These are phyloP conservation scores for Mortierella claussenii DNA, from an alignment of 192 early-diverging fungal species.

Conservation along the genomic window DNA sequence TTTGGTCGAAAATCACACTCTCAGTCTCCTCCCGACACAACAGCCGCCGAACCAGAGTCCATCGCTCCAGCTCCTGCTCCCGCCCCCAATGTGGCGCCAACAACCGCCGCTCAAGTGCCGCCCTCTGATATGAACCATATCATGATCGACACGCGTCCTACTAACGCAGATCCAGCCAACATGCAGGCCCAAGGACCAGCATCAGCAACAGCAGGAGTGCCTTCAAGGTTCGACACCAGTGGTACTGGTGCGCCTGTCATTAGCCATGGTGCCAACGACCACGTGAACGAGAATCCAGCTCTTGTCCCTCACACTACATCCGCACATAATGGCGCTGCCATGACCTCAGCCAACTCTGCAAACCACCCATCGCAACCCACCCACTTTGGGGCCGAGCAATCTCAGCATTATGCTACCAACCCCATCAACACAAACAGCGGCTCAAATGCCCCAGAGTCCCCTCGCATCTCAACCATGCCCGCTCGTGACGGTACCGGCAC, in stretches of 20 bases:
- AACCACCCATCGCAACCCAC: background rate
- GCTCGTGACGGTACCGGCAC: slow-evolving; percentile 10
- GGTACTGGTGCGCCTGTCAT: slow-evolving; percentile 1
- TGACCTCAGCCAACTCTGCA: background rate
- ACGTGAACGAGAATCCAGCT: background rate
- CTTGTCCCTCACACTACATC: background rate
- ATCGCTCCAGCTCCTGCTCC: background rate
- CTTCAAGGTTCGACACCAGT: background rate
- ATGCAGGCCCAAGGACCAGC: too few relatives aligned
- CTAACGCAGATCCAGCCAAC: too few relatives aligned
- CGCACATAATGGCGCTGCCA: background rate
- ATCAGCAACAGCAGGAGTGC: background rate
- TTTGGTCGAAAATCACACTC: slow-evolving; percentile 1
- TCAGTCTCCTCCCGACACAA: background rate
- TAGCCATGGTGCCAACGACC: background rate
- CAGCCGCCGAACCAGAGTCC: background rate
- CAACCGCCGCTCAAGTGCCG: background rate
- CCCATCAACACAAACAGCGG: background rate
- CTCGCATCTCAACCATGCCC: background rate
- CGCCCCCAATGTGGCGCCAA: background rate
- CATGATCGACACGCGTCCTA: slow-evolving; percentile 9
- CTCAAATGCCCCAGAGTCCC: slow-evolving; percentile 8
- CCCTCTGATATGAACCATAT: background rate
- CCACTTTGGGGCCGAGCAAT: background rate
- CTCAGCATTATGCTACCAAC: background rate